Conservation (phyloP, 2,329 filamentous ascomycete genomes). For the Penicillium sp. region DNA sequence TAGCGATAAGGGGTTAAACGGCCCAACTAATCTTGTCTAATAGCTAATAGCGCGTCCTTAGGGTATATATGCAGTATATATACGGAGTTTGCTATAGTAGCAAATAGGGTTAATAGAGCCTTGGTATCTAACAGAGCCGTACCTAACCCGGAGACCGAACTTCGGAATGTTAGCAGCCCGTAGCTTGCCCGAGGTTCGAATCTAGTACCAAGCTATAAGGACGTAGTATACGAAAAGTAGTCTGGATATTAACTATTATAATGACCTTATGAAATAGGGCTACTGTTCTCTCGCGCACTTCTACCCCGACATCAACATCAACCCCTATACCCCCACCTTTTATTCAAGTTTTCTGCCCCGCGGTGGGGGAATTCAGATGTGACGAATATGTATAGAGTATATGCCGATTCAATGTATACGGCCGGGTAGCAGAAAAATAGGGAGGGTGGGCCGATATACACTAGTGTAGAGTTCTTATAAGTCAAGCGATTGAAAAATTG, state of each 20-base stretch:
- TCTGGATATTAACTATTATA: neutral
- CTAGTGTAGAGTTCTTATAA: constrained; percentile 13
- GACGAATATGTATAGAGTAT: neutral
- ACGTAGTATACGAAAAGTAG: neutral
- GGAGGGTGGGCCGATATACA: constrained; percentile 2
- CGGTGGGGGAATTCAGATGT: neutral
- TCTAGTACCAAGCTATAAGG: neutral
- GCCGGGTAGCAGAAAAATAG: neutral
- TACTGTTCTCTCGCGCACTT: neutral
- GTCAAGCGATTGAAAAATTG: constrained; percentile 15
- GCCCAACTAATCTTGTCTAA: neutral
- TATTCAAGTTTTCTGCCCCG: neutral
- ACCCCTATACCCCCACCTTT: constrained; percentile 2
- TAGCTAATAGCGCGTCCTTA: neutral
- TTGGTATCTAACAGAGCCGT: constrained; percentile 7
- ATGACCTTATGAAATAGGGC: neutral
- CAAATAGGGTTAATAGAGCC: constrained; percentile 2
- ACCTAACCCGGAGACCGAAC: neutral
- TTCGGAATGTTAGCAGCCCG: neutral
- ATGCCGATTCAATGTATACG: no score
- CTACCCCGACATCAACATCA: neutral
- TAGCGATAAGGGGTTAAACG: neutral
- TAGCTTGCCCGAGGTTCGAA: neutral
- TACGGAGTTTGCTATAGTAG: neutral
- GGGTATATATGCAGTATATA: neutral